A percentile compares a stretch with the other conserved stretches of the same genome.
Conservation (phyloP, 2,329 filamentous ascomycete species). For the Pseudogymnoascus sp. region DNA sequence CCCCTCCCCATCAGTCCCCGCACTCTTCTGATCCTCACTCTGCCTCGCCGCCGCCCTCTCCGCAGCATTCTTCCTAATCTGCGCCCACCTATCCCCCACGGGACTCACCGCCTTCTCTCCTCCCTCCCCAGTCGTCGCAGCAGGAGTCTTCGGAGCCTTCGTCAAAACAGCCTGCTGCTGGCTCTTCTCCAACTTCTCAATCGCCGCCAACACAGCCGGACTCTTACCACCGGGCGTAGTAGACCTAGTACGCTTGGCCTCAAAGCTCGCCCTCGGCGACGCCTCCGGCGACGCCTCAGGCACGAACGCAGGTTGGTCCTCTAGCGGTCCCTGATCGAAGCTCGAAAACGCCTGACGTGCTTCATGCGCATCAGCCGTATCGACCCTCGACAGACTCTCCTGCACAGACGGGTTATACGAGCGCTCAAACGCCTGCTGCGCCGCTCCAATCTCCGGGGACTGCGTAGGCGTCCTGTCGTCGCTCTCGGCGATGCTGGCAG, state of each 20-base stretch:
- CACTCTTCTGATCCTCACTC: conserved; percentile 58
- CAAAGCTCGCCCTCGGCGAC: conserved; percentile 29
- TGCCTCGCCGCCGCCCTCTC: conserved; percentile 62
- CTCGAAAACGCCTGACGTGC: conserved; percentile 53
- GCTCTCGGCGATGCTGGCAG: conserved; percentile 26
- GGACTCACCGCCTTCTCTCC: conserved; percentile 28
- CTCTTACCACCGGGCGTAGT: conserved; percentile 6
- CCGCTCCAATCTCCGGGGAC: conserved; percentile 24
- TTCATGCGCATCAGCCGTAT: conserved; percentile 50
- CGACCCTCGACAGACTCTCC: conserved; percentile 49
- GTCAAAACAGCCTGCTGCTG: conserved; percentile 15
- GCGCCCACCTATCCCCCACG: conserved; percentile 79
- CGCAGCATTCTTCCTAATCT: conserved; percentile 90
- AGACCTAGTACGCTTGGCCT: conserved; percentile 21
- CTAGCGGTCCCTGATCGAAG: conserved; percentile 84
- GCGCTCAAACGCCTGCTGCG: conserved; percentile 25
- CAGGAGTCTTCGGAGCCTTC: background rate
- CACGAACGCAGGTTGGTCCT: conserved; percentile 77
- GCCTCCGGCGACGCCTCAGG: conserved; percentile 39
- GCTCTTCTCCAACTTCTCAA: conserved; percentile 32
- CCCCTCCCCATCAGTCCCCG: conserved; percentile 60
- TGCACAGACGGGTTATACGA: conserved; percentile 40
- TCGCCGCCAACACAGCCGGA: conserved; percentile 16
- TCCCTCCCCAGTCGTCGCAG: background rate
- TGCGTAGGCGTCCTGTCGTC: conserved; percentile 21